These are phyloP conservation scores for Trichoderma cornu-damae DNA, from an alignment of 2,329 filamentous ascomycete genomes.

Conservation along the genomic window DNA sequence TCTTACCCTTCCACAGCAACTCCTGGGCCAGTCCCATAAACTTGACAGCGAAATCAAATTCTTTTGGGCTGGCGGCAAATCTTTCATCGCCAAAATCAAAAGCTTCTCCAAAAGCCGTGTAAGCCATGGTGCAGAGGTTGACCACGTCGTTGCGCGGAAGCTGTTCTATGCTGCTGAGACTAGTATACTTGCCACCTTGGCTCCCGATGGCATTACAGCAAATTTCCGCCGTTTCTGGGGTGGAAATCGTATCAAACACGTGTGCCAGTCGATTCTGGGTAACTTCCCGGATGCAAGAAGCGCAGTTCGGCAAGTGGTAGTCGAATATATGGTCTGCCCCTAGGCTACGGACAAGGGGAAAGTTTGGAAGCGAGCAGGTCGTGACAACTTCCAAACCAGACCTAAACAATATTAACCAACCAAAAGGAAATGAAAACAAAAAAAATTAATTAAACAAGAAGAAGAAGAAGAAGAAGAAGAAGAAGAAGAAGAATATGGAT, in stretches of 20 bases:
- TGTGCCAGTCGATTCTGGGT: not conserved
- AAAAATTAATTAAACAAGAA: too few species aligned
- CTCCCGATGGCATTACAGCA: slow-evolving; percentile 31
- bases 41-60: slow-evolving; percentile 34
- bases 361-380: slow-evolving; percentile 37
- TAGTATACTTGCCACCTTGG: slow-evolving; percentile 35
- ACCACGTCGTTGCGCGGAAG: slow-evolving; percentile 34
- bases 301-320: slow-evolving; percentile 34
- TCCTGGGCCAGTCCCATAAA: slow-evolving; percentile 35
- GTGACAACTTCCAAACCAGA: slow-evolving; percentile 38
- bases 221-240: slow-evolving; percentile 23
- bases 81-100: slow-evolving; percentile 27
- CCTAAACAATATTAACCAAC: too few species aligned
- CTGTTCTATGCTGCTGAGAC: slow-evolving; percentile 35
- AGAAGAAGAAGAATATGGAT: too few species aligned
- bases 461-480: too few species aligned
- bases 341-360: slow-evolving; percentile 33
- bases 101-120: slow-evolving; percentile 37
- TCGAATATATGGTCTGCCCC: slow-evolving; percentile 47
- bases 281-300: slow-evolving; percentile 24
- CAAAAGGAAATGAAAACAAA: too few species aligned
- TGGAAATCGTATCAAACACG: slow-evolving; percentile 12
- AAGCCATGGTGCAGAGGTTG: slow-evolving; percentile 36
- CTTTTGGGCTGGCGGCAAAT: slow-evolving; percentile 25
- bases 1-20: slow-evolving; percentile 34